Evolutionary conservation across 2,329 filamentous ascomycete genomes (phyloP).

Genomic region (Alternaria panax): DNA sequence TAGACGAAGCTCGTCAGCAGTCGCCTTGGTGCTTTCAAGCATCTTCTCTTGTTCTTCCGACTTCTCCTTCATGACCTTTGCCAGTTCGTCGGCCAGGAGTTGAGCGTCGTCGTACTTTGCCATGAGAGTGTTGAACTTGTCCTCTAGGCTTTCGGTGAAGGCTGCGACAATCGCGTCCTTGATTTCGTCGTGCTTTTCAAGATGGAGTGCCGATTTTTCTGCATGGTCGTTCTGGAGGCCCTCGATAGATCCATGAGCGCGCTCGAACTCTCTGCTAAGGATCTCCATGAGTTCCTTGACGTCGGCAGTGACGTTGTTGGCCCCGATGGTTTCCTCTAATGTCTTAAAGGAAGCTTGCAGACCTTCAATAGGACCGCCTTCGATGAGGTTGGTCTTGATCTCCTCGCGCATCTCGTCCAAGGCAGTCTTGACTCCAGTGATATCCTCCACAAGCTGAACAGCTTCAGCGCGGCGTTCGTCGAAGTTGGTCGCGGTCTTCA

Average conservation of each 20-base stretch:
- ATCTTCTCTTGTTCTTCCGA: conserved; percentile 76
- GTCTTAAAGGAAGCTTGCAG: conserved; percentile 69
- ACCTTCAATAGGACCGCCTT: conserved; percentile 70
- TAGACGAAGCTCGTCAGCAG: conserved; percentile 86
- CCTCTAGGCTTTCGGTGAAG: conserved; percentile 68
- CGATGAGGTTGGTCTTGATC: conserved; percentile 77
- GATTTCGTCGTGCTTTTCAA: conserved; percentile 68
- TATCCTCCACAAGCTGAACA: conserved; percentile 76
- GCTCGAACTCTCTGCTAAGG: conserved; percentile 87
- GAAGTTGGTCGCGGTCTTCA: conserved; percentile 77
- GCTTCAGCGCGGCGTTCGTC: conserved; percentile 87
- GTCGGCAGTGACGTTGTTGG: conserved; percentile 55
- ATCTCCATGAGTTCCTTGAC: conserved; percentile 70
- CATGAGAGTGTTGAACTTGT: conserved; percentile 82
- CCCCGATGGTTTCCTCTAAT: conserved; percentile 71
- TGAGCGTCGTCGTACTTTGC: conserved; percentile 90
- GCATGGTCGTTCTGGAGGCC: conserved; percentile 81
- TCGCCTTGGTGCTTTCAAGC: conserved; percentile 75
- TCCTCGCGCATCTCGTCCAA: conserved; percentile 80
- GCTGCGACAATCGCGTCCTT: conserved; percentile 63
- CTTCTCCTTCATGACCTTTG: conserved; percentile 75
- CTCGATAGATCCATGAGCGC: conserved; percentile 79
- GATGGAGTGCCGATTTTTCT: conserved; percentile 61
- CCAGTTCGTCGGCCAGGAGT: conserved; percentile 73
- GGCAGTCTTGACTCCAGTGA: conserved; percentile 78